Base-by-base conservation (phyloP, 768 basidiomycete species). In the Mycena belliarum region DNA sequence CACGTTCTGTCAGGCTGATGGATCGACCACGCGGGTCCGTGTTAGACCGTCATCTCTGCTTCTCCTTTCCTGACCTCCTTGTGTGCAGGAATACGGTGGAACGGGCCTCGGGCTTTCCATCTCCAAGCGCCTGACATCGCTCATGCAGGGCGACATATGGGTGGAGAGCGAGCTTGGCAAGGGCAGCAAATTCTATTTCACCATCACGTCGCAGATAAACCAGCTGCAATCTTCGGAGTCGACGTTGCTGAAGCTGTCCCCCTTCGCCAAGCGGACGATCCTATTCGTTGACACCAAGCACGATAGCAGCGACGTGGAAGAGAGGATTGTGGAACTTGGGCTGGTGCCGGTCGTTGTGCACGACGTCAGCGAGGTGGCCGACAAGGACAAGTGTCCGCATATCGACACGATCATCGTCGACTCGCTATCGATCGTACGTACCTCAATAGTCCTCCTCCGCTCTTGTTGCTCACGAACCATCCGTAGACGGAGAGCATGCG, bases 91-190 rank as follows among this genome's bases (percentile, higher is more conserved):
- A 80, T 98, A 98, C 64, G 96, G 96, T 61, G 96, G 96, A 38
- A 98, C 96, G 0, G 96, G 96, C 67, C 80, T 99, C 3, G 96
- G 96, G 14, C 80, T 98, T 43, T 98, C 95, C 11, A 98, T 99
- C 67, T 98, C 96, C 43, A 98, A 98, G 70, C 90, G 95, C 1
- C 86, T 99, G 23, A 96, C 98, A 18, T 88, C 87, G 46, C 88
- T 99, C 65, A 99, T 99, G 97, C 87, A 93, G 65, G 97, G 97
- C 44, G 93, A 96, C 67, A 92, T 99, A 81, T 99, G 97, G 97
- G 97, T 99, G 21, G 93, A 97, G 74, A 91, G 88, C 60, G 94
- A 96, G 71, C 91, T 96, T 57, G 82, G 89, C 44, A 89, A 92
- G 65, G 97, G 97, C 25, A 91, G 87, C 76, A 88, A 87, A 73